Evolutionary conservation across 495 filamentous ascomycete species (phyloP).

Genomic region (Hypomontagnella submonticulosa): DNA sequence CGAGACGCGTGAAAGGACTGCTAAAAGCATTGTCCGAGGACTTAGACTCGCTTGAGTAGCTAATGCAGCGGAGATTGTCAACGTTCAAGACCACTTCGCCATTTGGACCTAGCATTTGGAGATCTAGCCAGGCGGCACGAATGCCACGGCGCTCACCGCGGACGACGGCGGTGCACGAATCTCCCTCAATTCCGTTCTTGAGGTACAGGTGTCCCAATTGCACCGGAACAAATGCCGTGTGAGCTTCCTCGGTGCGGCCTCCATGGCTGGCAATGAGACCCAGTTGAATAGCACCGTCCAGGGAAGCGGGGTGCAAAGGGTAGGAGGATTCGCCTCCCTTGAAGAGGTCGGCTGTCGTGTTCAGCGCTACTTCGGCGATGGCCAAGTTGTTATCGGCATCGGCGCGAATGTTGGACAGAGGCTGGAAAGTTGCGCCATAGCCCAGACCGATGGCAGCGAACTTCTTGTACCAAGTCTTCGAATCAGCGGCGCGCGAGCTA

Average conservation of each 20-base stretch:
- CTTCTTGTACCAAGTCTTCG: slow-evolving; percentile 29
- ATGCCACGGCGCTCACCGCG: slow-evolving; percentile 14
- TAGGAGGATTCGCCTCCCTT: slow-evolving; percentile 45
- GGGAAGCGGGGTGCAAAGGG: slow-evolving; percentile 54
- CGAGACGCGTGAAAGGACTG: slow-evolving; percentile 20
- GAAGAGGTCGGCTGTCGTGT: slow-evolving; percentile 42
- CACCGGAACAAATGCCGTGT: slow-evolving; percentile 20
- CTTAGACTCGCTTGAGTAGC: slow-evolving; percentile 2
- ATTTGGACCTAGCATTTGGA: slow-evolving; percentile 7
- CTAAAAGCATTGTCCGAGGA: neutral
- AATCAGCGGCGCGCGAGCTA: slow-evolving; percentile 1
- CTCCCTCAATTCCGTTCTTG: neutral
- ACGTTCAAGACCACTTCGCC: slow-evolving; percentile 22
- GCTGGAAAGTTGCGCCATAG: slow-evolving; percentile 42
- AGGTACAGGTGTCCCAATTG: slow-evolving; percentile 18
- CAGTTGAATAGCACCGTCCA: slow-evolving; percentile 41
- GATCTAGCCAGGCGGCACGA: slow-evolving; percentile 10
- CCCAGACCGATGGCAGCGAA: slow-evolving; percentile 32
- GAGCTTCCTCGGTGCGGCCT: slow-evolving; percentile 6
- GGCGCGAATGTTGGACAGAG: slow-evolving; percentile 22
- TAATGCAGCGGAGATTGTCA: slow-evolving; percentile 12
- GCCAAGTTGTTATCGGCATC: slow-evolving; percentile 13
- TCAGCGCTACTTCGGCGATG: slow-evolving; percentile 39
- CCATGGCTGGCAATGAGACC: slow-evolving; percentile 39
- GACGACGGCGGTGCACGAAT: slow-evolving; percentile 4